These are phyloP conservation scores for Adansonia digitata DNA, from an alignment of 345 rosid genomes.

Conservation along the genomic window DNA sequence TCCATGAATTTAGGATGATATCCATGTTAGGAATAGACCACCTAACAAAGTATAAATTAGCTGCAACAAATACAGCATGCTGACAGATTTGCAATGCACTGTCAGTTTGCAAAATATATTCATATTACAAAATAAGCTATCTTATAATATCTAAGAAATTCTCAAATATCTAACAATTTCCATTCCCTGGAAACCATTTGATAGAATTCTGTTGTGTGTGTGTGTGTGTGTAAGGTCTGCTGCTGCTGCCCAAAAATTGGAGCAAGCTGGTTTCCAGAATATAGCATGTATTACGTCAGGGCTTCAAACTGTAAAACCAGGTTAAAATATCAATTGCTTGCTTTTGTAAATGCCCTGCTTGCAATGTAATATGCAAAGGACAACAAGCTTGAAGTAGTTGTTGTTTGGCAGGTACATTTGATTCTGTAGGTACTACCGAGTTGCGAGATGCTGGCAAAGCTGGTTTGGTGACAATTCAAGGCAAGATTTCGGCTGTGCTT, in stretches of 20 bases:
- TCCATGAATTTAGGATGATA: too few species aligned
- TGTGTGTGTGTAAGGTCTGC: conserved; percentile 81
- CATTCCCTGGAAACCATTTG: conserved; percentile 1
- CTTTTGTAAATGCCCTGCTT: neutral
- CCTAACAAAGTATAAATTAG: too few species aligned
- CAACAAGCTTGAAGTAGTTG: neutral
- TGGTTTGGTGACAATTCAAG: conserved; percentile 1
- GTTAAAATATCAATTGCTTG: conserved; percentile 24
- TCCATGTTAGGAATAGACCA: too few species aligned
- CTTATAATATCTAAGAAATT: too few species aligned
- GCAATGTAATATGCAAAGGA: neutral
- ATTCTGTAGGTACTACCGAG: conserved; percentile 46
- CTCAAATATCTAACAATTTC: too few species aligned
- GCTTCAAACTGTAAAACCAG: conserved; percentile 80
- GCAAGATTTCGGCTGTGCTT: conserved; percentile 21
- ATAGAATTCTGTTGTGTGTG: conserved; percentile 9
- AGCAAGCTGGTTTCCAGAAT: conserved; percentile 55
- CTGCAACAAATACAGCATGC: too few species aligned
- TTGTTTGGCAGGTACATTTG: conserved; percentile 58
- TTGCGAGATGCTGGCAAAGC: conserved; percentile 3
- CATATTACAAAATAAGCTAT: too few species aligned
- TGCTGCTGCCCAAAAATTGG: conserved; percentile 43
- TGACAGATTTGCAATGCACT: too few species aligned
- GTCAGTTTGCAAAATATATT: too few species aligned
- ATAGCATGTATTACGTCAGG: conserved; percentile 86